Conservation (phyloP, 225 moss, liverwort and hornwort genomes). For the Polytrichum commune region DNA sequence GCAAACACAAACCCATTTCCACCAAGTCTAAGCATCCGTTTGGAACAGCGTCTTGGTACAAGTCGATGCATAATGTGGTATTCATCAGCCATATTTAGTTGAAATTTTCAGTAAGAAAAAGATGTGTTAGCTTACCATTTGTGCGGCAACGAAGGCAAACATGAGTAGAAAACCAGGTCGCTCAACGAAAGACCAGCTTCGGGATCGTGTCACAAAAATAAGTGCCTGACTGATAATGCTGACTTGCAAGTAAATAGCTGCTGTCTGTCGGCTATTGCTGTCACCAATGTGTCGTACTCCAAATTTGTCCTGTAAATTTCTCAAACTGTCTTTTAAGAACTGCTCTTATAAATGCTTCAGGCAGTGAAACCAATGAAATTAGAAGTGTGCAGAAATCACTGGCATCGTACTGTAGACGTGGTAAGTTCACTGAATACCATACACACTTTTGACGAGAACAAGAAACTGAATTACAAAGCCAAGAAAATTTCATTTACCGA, state of each 20-base stretch:
- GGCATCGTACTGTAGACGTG: no score
- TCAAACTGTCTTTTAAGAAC: not conserved
- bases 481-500: slow-evolving; percentile 19
- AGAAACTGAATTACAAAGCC: not conserved
- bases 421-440: not conserved
- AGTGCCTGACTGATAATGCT: slow-evolving; percentile 55
- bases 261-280: slow-evolving; percentile 12
- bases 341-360: no score
- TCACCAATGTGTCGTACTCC: slow-evolving; percentile 26
- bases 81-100: no score
- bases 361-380: no score
- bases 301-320: slow-evolving; percentile 24
- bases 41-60: no score
- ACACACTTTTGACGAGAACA: not conserved
- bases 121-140: slow-evolving; percentile 32
- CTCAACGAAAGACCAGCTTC: slow-evolving; percentile 45
- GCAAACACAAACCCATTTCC: slow-evolving; percentile 2
- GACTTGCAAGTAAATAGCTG: slow-evolving; percentile 50
- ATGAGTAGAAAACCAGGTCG: slow-evolving; percentile 38
- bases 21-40: no score
- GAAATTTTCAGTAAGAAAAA: not conserved
- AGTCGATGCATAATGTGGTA: no score
- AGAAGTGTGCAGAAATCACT: no score
- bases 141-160: slow-evolving; percentile 39
- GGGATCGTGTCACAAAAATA: slow-evolving; percentile 54